phyloP scores from a whole-genome alignment of 1,284 basidiomycete genomes.

The Sphagnurus paluster region DNA sequence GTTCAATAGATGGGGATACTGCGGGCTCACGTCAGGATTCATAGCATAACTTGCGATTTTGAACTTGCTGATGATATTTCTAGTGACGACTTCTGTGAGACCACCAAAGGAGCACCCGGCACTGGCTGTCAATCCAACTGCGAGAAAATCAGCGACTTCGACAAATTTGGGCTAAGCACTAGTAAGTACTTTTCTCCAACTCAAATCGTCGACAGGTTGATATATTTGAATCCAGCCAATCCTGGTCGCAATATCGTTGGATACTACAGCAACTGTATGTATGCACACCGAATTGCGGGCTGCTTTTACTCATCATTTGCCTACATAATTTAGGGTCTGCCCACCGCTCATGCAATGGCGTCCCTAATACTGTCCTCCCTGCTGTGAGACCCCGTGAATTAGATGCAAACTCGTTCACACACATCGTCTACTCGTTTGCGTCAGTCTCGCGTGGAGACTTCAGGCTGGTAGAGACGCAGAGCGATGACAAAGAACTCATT shows the following conservation, averaged over 20 bases:
- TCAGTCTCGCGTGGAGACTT: constrained; percentile 6
- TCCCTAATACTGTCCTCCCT: constrained; percentile 9
- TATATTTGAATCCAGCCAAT: too few relatives aligned
- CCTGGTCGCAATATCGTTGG: constrained; percentile 11
- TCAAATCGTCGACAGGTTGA: too few relatives aligned
- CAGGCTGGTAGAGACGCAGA: constrained; percentile 6
- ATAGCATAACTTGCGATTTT: too few relatives aligned
- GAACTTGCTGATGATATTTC: too few relatives aligned
- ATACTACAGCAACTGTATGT: constrained; percentile 12
- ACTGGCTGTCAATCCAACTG: constrained; percentile 13
- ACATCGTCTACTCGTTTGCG: constrained; percentile 11
- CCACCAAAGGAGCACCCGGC: constrained; percentile 7
- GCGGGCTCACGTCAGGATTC: too few relatives aligned
- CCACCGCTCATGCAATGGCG: constrained; percentile 6
- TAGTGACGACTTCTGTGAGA: constrained; percentile 10
- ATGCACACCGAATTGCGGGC: background rate
- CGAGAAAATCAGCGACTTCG: constrained; percentile 6
- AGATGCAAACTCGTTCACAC: constrained; percentile 3
- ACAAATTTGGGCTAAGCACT: constrained; percentile 9
- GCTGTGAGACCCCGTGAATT: constrained; percentile 8
- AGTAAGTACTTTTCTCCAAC: too few relatives aligned
- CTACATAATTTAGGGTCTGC: constrained; percentile 6
- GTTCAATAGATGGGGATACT: background rate
- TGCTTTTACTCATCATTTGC: background rate
- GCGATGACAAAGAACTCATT: background rate